Conservation (phyloP, 2,329 filamentous ascomycete species). For the Dactylellina sp. region DNA sequence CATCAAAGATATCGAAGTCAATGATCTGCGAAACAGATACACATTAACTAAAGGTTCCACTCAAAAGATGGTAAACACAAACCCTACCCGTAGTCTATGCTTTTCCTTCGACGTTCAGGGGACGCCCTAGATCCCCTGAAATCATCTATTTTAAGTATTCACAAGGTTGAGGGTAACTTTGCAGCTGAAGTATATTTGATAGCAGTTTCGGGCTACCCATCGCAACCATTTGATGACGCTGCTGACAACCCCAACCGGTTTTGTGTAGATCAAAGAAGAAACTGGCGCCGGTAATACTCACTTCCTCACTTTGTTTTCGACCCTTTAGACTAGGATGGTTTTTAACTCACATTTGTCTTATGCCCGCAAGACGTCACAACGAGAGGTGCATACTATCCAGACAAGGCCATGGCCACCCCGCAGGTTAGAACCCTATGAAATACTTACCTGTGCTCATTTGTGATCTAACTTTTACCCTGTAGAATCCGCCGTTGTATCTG, state of each 20-base stretch:
- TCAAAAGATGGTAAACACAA: constrained; percentile 94
- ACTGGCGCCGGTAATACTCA: constrained; percentile 97
- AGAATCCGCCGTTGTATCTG: constrained; percentile 94
- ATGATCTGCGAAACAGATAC: constrained; percentile 96
- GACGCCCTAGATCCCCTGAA: background rate
- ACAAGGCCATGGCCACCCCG: constrained; percentile 96
- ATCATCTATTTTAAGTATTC: constrained; percentile 50
- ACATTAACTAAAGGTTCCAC: constrained; percentile 95
- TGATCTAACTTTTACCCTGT: constrained; percentile 7
- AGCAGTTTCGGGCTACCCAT: constrained; percentile 67
- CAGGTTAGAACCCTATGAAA: constrained; percentile 77
- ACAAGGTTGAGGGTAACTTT: constrained; percentile 70
- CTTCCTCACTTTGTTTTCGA: constrained; percentile 67
- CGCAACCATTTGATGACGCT: constrained; percentile 52
- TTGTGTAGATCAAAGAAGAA: constrained; percentile 98
- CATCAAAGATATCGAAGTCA: constrained; percentile 99
- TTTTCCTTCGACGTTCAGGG: constrained; percentile 61
- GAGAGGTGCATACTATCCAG: constrained; percentile 93
- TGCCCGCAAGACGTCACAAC: constrained; percentile 92
- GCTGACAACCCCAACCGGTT: constrained; percentile 68
- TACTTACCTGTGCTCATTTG: background rate
- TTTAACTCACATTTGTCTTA: constrained; percentile 70
- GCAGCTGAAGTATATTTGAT: constrained; percentile 77
- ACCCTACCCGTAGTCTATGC: constrained; percentile 68
- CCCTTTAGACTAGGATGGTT: constrained; percentile 69